Base-by-base conservation (phyloP, 2,329 filamentous ascomycete species). In the Trematosphaeria pertusa region DNA sequence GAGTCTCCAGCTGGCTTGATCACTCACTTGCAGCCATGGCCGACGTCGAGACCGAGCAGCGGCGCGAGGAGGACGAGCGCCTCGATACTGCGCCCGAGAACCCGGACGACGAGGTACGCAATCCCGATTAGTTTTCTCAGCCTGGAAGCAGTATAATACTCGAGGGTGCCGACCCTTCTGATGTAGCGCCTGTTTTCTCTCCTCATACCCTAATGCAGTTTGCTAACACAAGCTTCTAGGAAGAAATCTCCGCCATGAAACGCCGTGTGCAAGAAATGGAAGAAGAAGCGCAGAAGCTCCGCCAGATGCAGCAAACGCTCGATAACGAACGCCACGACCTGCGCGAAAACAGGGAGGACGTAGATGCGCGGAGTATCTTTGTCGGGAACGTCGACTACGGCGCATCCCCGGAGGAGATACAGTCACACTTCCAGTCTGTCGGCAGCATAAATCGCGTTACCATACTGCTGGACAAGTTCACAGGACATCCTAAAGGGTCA, bases 371-470 rank as follows among this genome's bases (percentile, higher is more conserved):
- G 65, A 97, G 91, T 76, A 91, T 99, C 74, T 99, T 99, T 72
- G 94, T 99, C 34, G 94, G 94, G 60, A 99, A 99, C 64, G 94
- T 99, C 58, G 94, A 99, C 75, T 99, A 99, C 74, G 92, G 90
- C 53, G 92, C 93, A 17, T 95, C 91, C 20, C 94, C 94, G 2
- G 94, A 99, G 76, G 94, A 99, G 78, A 94, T 99, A 49, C 94
- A 99, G 78, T 90, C 91, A 49, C 94, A 99, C 70, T 99, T 99
- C 78, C 91, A 96, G 79, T 95, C 87, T 79, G 96, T 91, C 65
- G 94, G 94, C 50, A 91, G 89, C 59, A 99, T 99, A 80, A 99
- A 99, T 75, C 88, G 94, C 51, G 94, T 99, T 49, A 99, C 94
- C 1, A 99, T 99, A 59, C 79, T 99, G 61, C 78, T 99, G 61